phyloP scores from a whole-genome alignment of 148 eudicot genomes.

The Spergularia marina region DNA sequence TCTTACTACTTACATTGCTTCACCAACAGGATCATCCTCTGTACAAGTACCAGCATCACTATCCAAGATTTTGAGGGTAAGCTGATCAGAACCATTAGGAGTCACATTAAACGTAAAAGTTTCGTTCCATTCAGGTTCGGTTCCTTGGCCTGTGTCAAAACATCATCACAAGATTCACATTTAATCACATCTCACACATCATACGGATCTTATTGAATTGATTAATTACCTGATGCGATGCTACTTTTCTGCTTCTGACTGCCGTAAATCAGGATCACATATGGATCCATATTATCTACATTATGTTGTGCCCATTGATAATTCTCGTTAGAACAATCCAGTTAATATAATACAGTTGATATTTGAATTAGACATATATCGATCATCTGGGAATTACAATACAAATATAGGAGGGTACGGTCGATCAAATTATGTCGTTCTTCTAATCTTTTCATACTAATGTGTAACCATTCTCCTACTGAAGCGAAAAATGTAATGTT shows the following conservation, averaged over 20 bases:
- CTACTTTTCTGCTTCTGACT: slow-evolving; percentile 18
- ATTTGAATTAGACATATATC: background rate
- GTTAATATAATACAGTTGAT: background rate
- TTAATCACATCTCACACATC: too few relatives aligned
- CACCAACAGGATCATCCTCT: slow-evolving; percentile 23
- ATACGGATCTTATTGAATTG: too few relatives aligned
- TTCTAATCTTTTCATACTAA: background rate
- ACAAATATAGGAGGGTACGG: background rate
- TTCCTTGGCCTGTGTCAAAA: slow-evolving; percentile 21
- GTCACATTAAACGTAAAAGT: slow-evolving; percentile 9
- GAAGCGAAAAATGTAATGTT: too few relatives aligned
- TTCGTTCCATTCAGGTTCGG: slow-evolving; percentile 22
- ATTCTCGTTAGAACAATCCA: too few relatives aligned
- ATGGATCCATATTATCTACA: slow-evolving; percentile 23
- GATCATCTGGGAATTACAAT: background rate
- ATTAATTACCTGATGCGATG: slow-evolving; percentile 21
- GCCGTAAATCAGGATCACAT: slow-evolving; percentile 17
- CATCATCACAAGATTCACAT: too few relatives aligned
- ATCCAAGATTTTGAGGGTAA: slow-evolving; percentile 15
- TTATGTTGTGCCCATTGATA: too few relatives aligned
- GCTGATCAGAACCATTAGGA: slow-evolving; percentile 7
- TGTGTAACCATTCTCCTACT: background rate
- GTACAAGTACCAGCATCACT: slow-evolving; percentile 12
- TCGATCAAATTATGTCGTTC: too few relatives aligned
- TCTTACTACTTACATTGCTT: slow-evolving; percentile 12